These are phyloP conservation scores for Meira miltonrushii DNA, from an alignment of 1,284 basidiomycete genomes.

Conservation along the genomic window DNA sequence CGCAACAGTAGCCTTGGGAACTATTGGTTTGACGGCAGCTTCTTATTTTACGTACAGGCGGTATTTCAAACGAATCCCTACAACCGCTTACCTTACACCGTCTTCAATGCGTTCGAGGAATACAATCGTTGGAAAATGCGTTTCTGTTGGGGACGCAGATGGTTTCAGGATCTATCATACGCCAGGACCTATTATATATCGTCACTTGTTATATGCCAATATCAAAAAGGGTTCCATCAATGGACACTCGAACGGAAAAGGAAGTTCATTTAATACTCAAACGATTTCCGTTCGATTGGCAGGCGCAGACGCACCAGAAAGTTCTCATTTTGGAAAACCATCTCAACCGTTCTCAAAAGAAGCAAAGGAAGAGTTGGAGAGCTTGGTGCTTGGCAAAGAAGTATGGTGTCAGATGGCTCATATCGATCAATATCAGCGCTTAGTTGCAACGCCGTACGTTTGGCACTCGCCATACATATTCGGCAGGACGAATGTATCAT, in stretches of 20 bases:
- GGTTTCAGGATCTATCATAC: slow-evolving; percentile 50
- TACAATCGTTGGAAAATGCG: slow-evolving; percentile 40
- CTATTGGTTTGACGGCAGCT: background rate
- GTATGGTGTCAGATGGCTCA: slow-evolving; percentile 33
- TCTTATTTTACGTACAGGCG: slow-evolving; percentile 33
- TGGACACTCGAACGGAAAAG: slow-evolving; percentile 2
- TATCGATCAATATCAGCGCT: slow-evolving; percentile 48
- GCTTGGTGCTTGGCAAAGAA: slow-evolving; percentile 21
- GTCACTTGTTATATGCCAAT: slow-evolving; percentile 23
- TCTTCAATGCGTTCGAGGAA: slow-evolving; percentile 35
- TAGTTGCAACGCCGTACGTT: slow-evolving; percentile 50
- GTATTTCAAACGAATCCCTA: slow-evolving; percentile 45
- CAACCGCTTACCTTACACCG: slow-evolving; percentile 43
- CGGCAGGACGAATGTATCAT: slow-evolving; percentile 46
- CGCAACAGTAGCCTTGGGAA: background rate
- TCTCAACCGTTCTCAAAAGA: slow-evolving; percentile 49
- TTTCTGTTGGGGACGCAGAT: slow-evolving; percentile 49
- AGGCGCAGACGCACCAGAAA: slow-evolving; percentile 48
- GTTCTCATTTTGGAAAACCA: slow-evolving; percentile 47
- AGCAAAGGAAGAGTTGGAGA: slow-evolving; percentile 36
- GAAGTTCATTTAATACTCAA: slow-evolving; percentile 18
- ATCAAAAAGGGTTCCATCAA: slow-evolving; percentile 3
- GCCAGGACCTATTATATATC: slow-evolving; percentile 34
- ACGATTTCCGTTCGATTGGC: slow-evolving; percentile 47
- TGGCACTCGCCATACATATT: slow-evolving; percentile 43